Evolutionary conservation across 2,329 filamentous ascomycete species (phyloP).

Genomic region (Claviceps spartinae): DNA sequence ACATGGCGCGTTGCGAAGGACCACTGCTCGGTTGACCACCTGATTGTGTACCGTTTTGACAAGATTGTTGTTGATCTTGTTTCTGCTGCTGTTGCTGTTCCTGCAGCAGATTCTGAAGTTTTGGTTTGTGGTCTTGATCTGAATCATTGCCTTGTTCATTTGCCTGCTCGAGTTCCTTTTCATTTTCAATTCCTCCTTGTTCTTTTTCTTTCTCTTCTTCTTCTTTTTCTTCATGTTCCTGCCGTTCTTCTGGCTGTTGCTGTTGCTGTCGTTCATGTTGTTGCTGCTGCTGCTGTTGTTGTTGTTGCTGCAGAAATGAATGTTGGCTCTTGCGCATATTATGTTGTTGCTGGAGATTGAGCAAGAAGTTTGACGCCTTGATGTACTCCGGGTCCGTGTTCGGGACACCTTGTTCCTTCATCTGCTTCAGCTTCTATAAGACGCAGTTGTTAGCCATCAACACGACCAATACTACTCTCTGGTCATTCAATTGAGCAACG

Average conservation of each 20-base stretch:
- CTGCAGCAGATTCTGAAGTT: constrained; percentile 23
- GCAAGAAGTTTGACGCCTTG: constrained; percentile 64
- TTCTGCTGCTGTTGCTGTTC: constrained; percentile 39
- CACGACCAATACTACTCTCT: background rate
- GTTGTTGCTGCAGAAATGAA: constrained; percentile 25
- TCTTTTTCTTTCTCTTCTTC: constrained; percentile 21
- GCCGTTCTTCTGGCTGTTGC: constrained; percentile 33
- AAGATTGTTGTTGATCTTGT: constrained; percentile 28
- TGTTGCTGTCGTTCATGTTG: constrained; percentile 32
- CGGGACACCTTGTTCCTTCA: constrained; percentile 75
- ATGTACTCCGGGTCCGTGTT: constrained; percentile 76
- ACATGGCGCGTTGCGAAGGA: constrained; percentile 23
- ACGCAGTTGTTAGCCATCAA: background rate
- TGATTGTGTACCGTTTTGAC: constrained; percentile 39
- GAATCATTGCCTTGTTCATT: too few species aligned
- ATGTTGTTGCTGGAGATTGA: constrained; percentile 55
- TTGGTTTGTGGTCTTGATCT: too few species aligned
- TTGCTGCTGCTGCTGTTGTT: constrained; percentile 35
- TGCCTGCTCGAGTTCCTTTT: too few species aligned
- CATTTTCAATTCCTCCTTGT: too few species aligned
- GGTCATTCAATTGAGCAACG: background rate
- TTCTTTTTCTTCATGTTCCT: constrained; percentile 35
- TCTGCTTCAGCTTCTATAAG: constrained; percentile 67
- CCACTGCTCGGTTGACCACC: constrained; percentile 19
- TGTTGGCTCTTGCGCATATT: constrained; percentile 37